Percentiles rank a stretch among this genome's conserved stretches.
These are phyloP conservation scores for Aspergillus ruber DNA, from an alignment of 2,329 filamentous ascomycete species.

Conservation along the genomic window DNA sequence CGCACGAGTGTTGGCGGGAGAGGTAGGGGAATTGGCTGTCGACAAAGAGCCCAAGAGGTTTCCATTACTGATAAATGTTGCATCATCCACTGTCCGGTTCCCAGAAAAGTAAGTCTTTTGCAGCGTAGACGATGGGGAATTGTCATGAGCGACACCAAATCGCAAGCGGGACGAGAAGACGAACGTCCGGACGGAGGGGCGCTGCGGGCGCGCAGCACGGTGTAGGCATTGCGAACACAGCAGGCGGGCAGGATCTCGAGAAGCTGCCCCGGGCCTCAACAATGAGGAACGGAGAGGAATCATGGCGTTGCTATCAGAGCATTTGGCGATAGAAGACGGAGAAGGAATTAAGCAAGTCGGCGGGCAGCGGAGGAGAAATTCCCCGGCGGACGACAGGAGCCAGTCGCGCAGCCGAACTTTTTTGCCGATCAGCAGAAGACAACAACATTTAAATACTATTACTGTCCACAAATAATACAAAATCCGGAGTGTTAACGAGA, in stretches of 20 bases:
- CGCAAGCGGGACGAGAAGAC: conserved; percentile 23
- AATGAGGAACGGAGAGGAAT: conserved; percentile 33
- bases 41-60: conserved; percentile 21
- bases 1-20: conserved; percentile 7
- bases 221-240: conserved; percentile 31
- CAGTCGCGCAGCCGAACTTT: conserved; percentile 17
- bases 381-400: conserved; percentile 22
- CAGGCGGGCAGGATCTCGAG: conserved; percentile 20
- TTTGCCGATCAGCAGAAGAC: neutral
- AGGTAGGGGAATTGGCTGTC: conserved; percentile 13
- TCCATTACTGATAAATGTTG: conserved; percentile 12
- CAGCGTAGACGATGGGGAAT: conserved; percentile 20
- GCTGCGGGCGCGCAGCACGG: conserved; percentile 11
- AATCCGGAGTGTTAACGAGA: neutral
- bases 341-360: neutral
- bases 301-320: conserved; percentile 17
- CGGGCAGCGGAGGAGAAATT: conserved; percentile 14
- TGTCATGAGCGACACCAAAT: conserved; percentile 22
- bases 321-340: neutral
- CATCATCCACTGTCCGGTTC: conserved; percentile 19
- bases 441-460: neutral
- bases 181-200: conserved; percentile 24
- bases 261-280: conserved; percentile 23
- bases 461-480: neutral
- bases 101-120: conserved; percentile 37